These are phyloP conservation scores for Linaria vulgaris DNA, from an alignment of 257 asterid species.

Conservation along the genomic window DNA sequence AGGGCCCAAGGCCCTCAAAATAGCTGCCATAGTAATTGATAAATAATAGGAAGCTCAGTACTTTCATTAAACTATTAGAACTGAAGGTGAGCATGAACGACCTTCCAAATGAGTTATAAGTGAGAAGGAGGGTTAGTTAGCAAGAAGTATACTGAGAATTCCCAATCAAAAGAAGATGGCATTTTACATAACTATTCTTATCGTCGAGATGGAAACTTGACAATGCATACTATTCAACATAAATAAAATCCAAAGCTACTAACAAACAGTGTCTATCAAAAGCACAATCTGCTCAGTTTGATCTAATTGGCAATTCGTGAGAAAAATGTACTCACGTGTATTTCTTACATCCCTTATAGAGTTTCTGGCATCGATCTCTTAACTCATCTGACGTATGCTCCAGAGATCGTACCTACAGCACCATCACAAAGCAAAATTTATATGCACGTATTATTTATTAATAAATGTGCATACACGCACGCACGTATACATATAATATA, in stretches of 20 bases:
- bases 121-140: no score
- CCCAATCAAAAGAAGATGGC: no score
- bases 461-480: background rate
- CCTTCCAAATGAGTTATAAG: no score
- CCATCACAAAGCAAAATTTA: constrained; percentile 17
- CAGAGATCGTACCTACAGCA: constrained; percentile 66
- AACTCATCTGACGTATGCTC: constrained; percentile 83
- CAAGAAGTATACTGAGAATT: no score
- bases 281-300: no score
- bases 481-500: background rate
- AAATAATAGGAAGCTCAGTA: no score
- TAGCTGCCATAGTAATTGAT: no score
- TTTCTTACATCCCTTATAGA: constrained; percentile 77
- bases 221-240: background rate
- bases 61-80: no score
- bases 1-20: no score
- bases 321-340: constrained; percentile 63
- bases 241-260: background rate
- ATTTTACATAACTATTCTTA: no score
- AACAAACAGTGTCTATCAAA: background rate
- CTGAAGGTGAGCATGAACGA: no score
- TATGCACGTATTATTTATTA: background rate
- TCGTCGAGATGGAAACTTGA: background rate
- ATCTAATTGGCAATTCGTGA: no score
- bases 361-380: constrained; percentile 90